A percentile compares a stretch with the other conserved stretches of the same genome.
These are phyloP conservation scores for Botryotinia convoluta DNA, from an alignment of 2,329 filamentous ascomycete species.

Conservation along the genomic window DNA sequence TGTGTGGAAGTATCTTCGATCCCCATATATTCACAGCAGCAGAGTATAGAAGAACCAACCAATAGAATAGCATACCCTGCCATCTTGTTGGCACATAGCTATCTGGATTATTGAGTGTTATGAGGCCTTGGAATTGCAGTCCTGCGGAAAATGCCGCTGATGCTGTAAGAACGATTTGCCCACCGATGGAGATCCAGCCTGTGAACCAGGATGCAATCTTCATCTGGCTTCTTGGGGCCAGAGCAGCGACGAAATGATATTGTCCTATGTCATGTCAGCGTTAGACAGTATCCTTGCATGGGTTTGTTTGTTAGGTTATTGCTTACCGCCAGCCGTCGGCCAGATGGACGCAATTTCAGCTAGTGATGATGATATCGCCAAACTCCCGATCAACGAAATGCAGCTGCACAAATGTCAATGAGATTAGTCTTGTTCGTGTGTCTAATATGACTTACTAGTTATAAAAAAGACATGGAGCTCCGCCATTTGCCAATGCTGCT, in stretches of 20 bases:
- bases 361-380: conserved; percentile 43
- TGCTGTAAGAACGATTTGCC: conserved; percentile 46
- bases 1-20: conserved; percentile 39
- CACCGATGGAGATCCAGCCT: conserved; percentile 48
- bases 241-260: conserved; percentile 59
- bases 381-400: conserved; percentile 43
- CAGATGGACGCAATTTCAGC: conserved; percentile 46
- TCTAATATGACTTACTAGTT: conserved; percentile 40
- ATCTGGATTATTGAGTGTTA: conserved; percentile 43
- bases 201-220: conserved; percentile 43
- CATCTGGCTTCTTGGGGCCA: conserved; percentile 44
- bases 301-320: background rate
- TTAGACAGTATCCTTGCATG: background rate
- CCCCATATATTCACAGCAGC: conserved; percentile 24
- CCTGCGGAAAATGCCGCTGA: conserved; percentile 48
- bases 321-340: conserved; percentile 35
- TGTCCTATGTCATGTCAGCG: conserved; percentile 40
- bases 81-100: conserved; percentile 44
- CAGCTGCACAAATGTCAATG: conserved; percentile 35
- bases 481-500: conserved; percentile 45
- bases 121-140: conserved; percentile 45
- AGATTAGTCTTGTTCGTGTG: background rate
- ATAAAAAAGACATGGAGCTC: conserved; percentile 47
- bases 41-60: conserved; percentile 43
- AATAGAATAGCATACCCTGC: conserved; percentile 49